Percentiles rank a stretch among this genome's conserved stretches.
phyloP scores from a whole-genome alignment of 1,284 basidiomycete species.

The Ceratobasidium sp. region DNA sequence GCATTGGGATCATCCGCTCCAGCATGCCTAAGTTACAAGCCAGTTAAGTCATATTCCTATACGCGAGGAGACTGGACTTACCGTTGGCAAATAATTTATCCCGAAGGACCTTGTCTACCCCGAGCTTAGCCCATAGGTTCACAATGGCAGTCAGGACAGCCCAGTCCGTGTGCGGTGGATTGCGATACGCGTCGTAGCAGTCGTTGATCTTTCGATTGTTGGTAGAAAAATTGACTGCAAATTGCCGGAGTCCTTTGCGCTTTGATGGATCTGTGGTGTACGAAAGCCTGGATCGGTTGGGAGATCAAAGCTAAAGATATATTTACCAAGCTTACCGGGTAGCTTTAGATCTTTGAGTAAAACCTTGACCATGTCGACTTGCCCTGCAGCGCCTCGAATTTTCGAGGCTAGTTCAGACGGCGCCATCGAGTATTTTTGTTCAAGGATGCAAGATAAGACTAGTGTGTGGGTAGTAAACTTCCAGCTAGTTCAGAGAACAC shows the following conservation, averaged over 20 bases:
- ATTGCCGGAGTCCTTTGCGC: constrained; percentile 39
- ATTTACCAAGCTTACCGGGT: constrained; percentile 7
- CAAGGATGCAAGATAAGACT: too few species aligned
- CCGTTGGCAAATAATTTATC: constrained; percentile 33
- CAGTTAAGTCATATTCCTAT: neutral
- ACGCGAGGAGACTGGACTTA: neutral
- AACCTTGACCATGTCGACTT: constrained; percentile 31
- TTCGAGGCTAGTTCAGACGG: constrained; percentile 29
- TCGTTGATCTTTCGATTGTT: constrained; percentile 34
- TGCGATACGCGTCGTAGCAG: constrained; percentile 35
- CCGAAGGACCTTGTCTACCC: constrained; percentile 19
- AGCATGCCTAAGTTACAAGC: constrained; percentile 20
- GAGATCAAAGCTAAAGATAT: neutral
- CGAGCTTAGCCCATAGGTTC: constrained; percentile 42
- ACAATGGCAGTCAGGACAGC: constrained; percentile 21
- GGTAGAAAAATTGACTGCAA: constrained; percentile 15
- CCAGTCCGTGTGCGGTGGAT: constrained; percentile 29
- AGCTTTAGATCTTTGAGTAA: constrained; percentile 34
- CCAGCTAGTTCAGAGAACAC: too few species aligned
- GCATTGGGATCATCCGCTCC: constrained; percentile 29
- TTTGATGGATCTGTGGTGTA: constrained; percentile 33
- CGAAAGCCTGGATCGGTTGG: neutral
- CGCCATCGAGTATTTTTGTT: neutral
- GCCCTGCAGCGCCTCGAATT: neutral
- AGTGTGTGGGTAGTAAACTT: too few species aligned